phyloP scores from a whole-genome alignment of 1,284 basidiomycete species.

The Austroboletus novae-zelandiae region DNA sequence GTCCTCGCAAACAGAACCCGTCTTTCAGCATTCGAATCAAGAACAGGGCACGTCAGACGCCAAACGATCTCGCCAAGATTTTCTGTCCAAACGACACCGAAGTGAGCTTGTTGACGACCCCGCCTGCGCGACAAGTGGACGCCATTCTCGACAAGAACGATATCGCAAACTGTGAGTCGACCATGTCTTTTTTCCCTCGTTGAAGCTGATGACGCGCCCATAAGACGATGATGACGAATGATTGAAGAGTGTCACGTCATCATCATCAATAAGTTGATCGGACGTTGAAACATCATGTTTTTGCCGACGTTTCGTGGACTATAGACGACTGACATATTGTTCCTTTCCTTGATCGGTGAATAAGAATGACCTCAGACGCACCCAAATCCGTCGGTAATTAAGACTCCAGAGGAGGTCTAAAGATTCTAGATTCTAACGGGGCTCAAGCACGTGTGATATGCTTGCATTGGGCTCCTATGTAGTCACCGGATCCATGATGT shows the following conservation, averaged over 20 bases:
- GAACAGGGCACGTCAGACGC: conserved; percentile 29
- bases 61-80: conserved; percentile 22
- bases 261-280: background rate
- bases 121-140: conserved; percentile 16
- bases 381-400: no score
- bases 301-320: background rate
- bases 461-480: no score
- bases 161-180: conserved; percentile 24
- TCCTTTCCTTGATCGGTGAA: no score
- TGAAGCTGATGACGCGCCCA: background rate
- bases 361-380: no score
- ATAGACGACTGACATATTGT: no score
- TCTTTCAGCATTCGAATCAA: conserved; percentile 19
- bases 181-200: background rate
- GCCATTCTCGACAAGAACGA: conserved; percentile 19
- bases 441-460: no score
- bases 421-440: no score
- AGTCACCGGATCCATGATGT: no score
- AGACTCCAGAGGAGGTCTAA: no score
- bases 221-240: conserved; percentile 14
- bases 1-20: no score
- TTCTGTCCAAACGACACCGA: conserved; percentile 21
- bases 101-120: conserved; percentile 20
- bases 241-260: conserved; percentile 2
- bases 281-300: no score